These are phyloP conservation scores for Tetrastigma voinierianum DNA, from an alignment of 164 flowering plant genomes.

Conservation along the genomic window DNA sequence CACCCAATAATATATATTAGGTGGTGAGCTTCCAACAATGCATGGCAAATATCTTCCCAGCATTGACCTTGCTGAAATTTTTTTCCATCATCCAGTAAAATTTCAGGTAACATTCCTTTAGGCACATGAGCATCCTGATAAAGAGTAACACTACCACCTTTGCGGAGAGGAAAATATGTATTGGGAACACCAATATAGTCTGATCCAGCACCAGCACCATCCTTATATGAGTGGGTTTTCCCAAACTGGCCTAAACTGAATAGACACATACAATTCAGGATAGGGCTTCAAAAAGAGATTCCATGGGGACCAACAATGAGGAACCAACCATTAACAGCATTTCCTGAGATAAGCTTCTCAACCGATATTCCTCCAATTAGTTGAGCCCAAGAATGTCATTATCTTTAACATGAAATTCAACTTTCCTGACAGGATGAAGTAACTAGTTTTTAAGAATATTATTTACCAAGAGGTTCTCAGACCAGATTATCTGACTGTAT, in stretches of 20 bases:
- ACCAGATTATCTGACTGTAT: no score
- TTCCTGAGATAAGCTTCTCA: constrained; percentile 44
- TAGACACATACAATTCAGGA: constrained; percentile 49
- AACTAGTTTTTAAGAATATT: no score
- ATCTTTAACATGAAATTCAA: constrained; percentile 80
- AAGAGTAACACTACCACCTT: constrained; percentile 60
- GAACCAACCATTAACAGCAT: constrained; percentile 54
- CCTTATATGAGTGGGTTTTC: constrained; percentile 41
- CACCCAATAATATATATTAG: constrained; percentile 62
- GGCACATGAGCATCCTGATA: constrained; percentile 82
- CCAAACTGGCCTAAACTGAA: constrained; percentile 53
- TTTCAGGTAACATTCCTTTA: constrained; percentile 47
- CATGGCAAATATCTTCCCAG: constrained; percentile 79
- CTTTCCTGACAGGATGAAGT: constrained; percentile 54
- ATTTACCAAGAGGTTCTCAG: no score
- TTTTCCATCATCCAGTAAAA: constrained; percentile 46
- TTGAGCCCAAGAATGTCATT: constrained; percentile 73
- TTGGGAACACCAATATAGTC: constrained; percentile 51
- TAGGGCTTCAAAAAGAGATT: constrained; percentile 38
- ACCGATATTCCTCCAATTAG: constrained; percentile 57
- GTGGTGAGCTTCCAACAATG: constrained; percentile 66
- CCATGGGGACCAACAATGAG: constrained; percentile 38
- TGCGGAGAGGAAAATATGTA: constrained; percentile 63
- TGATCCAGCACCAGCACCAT: constrained; percentile 56
- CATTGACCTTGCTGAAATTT: constrained; percentile 48